These are phyloP conservation scores for Leucosporidium creatinivorum DNA, from an alignment of 768 basidiomycete genomes.

Conservation along the genomic window DNA sequence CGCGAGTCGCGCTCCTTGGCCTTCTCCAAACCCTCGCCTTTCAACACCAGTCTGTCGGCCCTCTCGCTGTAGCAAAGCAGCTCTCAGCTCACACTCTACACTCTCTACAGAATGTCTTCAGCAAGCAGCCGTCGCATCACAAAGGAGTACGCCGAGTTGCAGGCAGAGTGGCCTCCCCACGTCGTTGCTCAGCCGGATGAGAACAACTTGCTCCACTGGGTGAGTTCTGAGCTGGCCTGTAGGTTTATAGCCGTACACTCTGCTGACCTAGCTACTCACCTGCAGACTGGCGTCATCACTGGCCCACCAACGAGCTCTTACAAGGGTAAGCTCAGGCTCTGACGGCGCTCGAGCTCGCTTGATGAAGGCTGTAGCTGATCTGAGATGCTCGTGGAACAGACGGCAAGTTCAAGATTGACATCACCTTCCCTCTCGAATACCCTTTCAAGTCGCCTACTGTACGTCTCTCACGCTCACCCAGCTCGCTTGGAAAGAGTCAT, in stretches of 20 bases:
- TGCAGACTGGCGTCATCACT: slow-evolving; percentile 25
- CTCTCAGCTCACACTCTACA: too few species aligned
- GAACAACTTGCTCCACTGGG: slow-evolving; percentile 31
- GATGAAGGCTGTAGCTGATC: too few species aligned
- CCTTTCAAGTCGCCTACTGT: slow-evolving; percentile 34
- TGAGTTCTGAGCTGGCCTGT: background rate
- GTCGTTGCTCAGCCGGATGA: slow-evolving; percentile 21
- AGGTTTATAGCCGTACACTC: too few species aligned
- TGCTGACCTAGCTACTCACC: background rate
- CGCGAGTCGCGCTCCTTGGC: too few species aligned
- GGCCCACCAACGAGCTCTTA: slow-evolving; percentile 30
- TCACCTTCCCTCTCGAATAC: slow-evolving; percentile 21
- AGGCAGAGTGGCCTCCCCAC: slow-evolving; percentile 18
- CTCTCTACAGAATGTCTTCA: background rate
- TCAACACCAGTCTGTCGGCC: too few species aligned
- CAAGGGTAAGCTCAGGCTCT: slow-evolving; percentile 5
- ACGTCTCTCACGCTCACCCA: background rate
- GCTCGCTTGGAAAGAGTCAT: background rate
- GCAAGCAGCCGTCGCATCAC: slow-evolving; percentile 12
- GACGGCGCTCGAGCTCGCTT: too few species aligned
- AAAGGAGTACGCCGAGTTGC: slow-evolving; percentile 31
- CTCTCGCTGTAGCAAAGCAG: too few species aligned
- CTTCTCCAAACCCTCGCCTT: too few species aligned
- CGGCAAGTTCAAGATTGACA: slow-evolving; percentile 9
- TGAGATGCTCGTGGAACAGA: too few species aligned